Conservation (phyloP, 306 rosid species). For the Trifolium repens region DNA sequence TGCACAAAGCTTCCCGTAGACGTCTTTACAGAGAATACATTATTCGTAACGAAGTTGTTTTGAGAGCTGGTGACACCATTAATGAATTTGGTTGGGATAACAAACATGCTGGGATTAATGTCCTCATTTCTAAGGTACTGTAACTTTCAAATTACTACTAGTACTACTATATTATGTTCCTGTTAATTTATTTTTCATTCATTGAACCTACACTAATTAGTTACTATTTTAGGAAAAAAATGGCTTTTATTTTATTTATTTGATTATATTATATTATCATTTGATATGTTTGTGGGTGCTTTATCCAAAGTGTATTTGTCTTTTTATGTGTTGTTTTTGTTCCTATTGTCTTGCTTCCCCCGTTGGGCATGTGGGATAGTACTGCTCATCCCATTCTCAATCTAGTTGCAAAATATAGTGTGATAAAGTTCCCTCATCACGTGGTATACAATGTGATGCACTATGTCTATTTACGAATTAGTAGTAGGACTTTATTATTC, state of each 20-base stretch:
- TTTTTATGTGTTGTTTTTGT: constrained; percentile 43
- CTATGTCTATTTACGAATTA: constrained; percentile 24
- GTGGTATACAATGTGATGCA: constrained; percentile 47
- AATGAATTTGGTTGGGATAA: constrained; percentile 99
- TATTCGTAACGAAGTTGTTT: constrained; percentile 79
- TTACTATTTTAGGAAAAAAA: neutral
- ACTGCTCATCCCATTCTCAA: constrained; percentile 35
- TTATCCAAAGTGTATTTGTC: constrained; percentile 50
- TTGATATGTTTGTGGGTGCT: neutral
- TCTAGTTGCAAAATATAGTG: constrained; percentile 40
- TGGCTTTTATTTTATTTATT: neutral
- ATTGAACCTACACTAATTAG: neutral
- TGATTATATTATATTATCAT: neutral
- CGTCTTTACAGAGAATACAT: constrained; percentile 89
- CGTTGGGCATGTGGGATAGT: constrained; percentile 54
- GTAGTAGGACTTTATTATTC: neutral
- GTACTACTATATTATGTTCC: neutral
- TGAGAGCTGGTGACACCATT: constrained; percentile 94
- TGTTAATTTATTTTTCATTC: neutral
- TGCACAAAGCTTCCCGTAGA: constrained; percentile 93
- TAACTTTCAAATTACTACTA: too few relatives aligned
- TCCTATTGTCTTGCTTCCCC: constrained; percentile 46
- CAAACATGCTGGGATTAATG: constrained; percentile 98
- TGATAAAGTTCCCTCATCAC: constrained; percentile 53
- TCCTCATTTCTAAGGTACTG: constrained; percentile 85